Base-by-base conservation (phyloP, 176 grass and related monocot genomes). In the Aegilops umbellulata region DNA sequence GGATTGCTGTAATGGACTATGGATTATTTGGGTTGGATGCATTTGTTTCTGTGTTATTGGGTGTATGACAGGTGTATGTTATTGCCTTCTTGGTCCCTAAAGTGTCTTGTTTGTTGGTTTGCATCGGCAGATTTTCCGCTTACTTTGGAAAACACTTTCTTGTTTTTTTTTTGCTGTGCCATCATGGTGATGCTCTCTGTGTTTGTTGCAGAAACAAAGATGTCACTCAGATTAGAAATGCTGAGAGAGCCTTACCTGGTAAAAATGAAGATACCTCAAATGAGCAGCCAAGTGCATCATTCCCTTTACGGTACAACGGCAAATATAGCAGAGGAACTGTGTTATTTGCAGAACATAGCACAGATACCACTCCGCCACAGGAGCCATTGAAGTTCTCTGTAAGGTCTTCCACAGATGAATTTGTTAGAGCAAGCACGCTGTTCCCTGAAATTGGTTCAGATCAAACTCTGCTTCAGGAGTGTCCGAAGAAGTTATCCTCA, bases 361-460 rank as follows among this genome's bases (percentile, higher is more conserved):
- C 10, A 9, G 44, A 34, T 30, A 62, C 67, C 25, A 19, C 32
- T 60, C 80, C 60, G 41, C 55, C 34, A 15, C 46, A 76, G 77
- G 46, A 84, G 47, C 35, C 60, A 35, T 29, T 5, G 38, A 87
- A 75, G 22, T 15, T 39, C 27, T 29, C 60, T 17, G 55, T 11
- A 22, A 68, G 44, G 47, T 68, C 74, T 79, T 60, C 85, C n/a
- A 46, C 7, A 6, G 85, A 87, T 84, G 85, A 87, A 61, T 91
- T 68, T 76, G 46, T 84, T 75, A 80, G 47, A 60, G 80, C 85
- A 87, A 87, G 76, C 68, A 36, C 34, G 36, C 46, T 84, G 68
- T 67, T 60, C 46, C 80, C 80, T 74, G 74, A 84, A 84, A 5
- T 38, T 12, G 75, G 58, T 25, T 74, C 55, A 60, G 49, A 83